Base-by-base conservation (phyloP, 352 stramenopile genomes). In the Phytopythium chamaehyphon region DNA sequence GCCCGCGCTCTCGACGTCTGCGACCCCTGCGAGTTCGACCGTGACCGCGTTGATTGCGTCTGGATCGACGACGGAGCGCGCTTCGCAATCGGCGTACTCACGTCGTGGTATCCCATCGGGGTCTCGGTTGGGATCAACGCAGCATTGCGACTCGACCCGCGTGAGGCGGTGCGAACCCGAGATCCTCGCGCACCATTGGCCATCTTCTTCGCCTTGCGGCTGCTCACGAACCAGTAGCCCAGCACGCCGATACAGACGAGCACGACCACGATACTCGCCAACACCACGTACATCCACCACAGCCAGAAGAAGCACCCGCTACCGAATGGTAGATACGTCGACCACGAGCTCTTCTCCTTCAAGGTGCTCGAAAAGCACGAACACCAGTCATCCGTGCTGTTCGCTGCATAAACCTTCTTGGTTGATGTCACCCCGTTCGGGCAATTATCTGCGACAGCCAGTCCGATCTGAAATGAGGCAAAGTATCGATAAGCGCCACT, bases 201-300 rank as follows among this genome's bases (percentile, higher is more conserved):
- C 9, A 42, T 1, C 47, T 75, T 66, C 47, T 83, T 69, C 55
- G 80, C 72, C 19, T 56, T 64, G 0, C 51, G 61, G 36, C 68
- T 75, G 16, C 61, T 86, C 47, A 58, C 54, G 55, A 67, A 80
- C 74, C 77, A 86, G 59, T 82, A 90, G 12, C 77, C 42, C 9
- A 88, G 21, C n/a, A 91, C 73, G 31, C 55, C 69, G 31, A 72
- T 40, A 24, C 71, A 88, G 19, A 82, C 57, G 9, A 88, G 57
- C 36, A 91, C 61, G 7, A 94, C 64, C 6, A 76, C 40, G 12
- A 73, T 51, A 26, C 74, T 81, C 8, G 69, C 78, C 35, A 91
- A 24, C 26, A 94, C 75, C 33, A 94, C 50, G 40, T 90, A 94
- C 64, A 90, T 87, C 83, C 83, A 94, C 83, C 83, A 94, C 14